Evolutionary conservation across 2,329 filamentous ascomycete genomes (phyloP).

Genomic region (Pezicula neosporulosa): DNA sequence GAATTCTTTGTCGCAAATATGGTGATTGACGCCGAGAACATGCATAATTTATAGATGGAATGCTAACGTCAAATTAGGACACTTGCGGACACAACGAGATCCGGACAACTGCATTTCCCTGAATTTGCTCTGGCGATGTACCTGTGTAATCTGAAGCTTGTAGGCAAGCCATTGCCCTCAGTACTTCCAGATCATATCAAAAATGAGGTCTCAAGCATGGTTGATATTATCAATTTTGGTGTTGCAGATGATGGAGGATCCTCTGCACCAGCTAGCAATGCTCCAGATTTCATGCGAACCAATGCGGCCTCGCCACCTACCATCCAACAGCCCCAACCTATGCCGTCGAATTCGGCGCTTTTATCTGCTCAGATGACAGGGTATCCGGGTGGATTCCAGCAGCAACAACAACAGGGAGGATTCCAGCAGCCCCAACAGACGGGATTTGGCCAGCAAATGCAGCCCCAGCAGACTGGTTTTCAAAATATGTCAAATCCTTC

Average conservation of each 20-base stretch:
- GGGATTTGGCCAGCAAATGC: slow-evolving; percentile 54
- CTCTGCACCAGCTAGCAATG: slow-evolving; percentile 31
- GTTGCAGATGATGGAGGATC: slow-evolving; percentile 68
- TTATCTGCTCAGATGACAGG: slow-evolving; percentile 67
- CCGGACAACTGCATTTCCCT: slow-evolving; percentile 92
- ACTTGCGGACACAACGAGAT: slow-evolving; percentile 91
- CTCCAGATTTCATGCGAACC: slow-evolving; percentile 32
- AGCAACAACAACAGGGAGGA: slow-evolving; percentile 37
- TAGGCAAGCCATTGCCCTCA: slow-evolving; percentile 75
- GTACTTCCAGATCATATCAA: slow-evolving; percentile 78
- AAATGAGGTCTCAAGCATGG: slow-evolving; percentile 99
- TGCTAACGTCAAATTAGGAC: slow-evolving; percentile 54
- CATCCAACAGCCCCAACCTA: slow-evolving; percentile 69
- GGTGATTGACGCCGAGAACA: slow-evolving; percentile 48
- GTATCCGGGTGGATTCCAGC: slow-evolving; percentile 49
- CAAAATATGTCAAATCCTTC: slow-evolving; percentile 65
- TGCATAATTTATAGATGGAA: slow-evolving; percentile 12
- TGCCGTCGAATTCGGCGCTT: slow-evolving; percentile 67
- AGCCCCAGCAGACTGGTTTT: slow-evolving; percentile 69
- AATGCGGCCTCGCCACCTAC: slow-evolving; percentile 54
- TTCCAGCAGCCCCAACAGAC: slow-evolving; percentile 45
- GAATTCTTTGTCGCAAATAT: slow-evolving; percentile 86
- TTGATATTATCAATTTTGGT: slow-evolving; percentile 97
- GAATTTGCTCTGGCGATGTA: slow-evolving; percentile 99
- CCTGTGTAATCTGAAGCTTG: slow-evolving; percentile 89